Evolutionary conservation across 768 basidiomycete species (phyloP).

Genomic region (Trametes meyenii): DNA sequence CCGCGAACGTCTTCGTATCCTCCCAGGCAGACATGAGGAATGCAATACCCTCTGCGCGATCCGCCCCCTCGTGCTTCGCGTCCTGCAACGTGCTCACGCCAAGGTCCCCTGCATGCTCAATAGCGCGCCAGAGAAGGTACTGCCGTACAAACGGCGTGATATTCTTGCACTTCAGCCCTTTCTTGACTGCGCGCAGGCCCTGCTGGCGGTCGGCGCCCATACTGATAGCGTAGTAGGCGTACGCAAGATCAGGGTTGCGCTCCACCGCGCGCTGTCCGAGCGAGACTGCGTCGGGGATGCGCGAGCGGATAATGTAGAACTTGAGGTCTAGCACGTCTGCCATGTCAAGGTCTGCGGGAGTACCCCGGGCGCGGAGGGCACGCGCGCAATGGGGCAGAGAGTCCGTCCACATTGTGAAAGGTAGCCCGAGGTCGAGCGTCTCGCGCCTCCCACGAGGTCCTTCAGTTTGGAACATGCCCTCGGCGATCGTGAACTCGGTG

Average conservation of each 20-base stretch:
- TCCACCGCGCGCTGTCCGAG: constrained; percentile 50
- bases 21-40: constrained; percentile 62
- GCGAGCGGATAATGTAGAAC: constrained; percentile 51
- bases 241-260: constrained; percentile 60
- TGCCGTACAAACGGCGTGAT: constrained; percentile 58
- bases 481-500: constrained; percentile 62
- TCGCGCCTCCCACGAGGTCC: constrained; percentile 46
- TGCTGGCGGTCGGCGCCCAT: constrained; percentile 49
- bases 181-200: constrained; percentile 65
- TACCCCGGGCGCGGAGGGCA: constrained; percentile 51
- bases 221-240: constrained; percentile 65
- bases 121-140: constrained; percentile 61
- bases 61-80: constrained; percentile 42
- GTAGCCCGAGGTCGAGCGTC: constrained; percentile 50
- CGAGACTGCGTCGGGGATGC: constrained; percentile 50
- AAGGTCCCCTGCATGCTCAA: constrained; percentile 61
- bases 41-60: constrained; percentile 63
- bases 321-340: constrained; percentile 73
- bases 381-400: constrained; percentile 61
- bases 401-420: constrained; percentile 62
- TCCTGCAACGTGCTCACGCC: constrained; percentile 53
- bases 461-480: constrained; percentile 55
- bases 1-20: constrained; percentile 58
- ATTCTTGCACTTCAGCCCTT: constrained; percentile 60
- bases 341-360: constrained; percentile 46